Evolutionary conservation across 371 early-diverging fungal species (phyloP).

Genomic region (Haplosporangium sp.): DNA sequence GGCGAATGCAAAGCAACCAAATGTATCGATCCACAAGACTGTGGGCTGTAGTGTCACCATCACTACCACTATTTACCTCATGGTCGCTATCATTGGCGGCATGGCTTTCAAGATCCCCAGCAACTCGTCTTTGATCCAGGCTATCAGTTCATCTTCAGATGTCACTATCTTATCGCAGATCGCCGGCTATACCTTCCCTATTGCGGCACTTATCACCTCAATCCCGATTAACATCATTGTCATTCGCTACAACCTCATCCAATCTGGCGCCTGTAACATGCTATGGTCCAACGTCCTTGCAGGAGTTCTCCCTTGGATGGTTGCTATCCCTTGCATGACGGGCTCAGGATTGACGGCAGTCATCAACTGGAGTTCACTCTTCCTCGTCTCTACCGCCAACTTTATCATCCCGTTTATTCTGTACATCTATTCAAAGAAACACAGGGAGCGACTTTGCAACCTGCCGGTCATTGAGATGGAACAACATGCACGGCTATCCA

Average conservation of each 20-base stretch:
- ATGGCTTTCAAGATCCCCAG: slow-evolving; percentile 65
- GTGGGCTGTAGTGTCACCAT: slow-evolving; percentile 62
- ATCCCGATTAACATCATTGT: slow-evolving; percentile 85
- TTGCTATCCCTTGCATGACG: slow-evolving; percentile 66
- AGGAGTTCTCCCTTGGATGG: slow-evolving; percentile 68
- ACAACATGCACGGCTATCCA: slow-evolving; percentile 36
- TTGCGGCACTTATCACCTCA: slow-evolving; percentile 77
- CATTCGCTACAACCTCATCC: slow-evolving; percentile 74
- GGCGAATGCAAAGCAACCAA: slow-evolving; percentile 66
- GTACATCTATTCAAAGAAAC: slow-evolving; percentile 71
- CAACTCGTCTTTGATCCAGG: slow-evolving; percentile 62
- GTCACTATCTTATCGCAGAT: slow-evolving; percentile 64
- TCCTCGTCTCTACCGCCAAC: slow-evolving; percentile 76
- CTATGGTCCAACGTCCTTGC: slow-evolving; percentile 68
- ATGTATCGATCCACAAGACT: slow-evolving; percentile 64
- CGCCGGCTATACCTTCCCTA: slow-evolving; percentile 75
- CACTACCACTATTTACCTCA: slow-evolving; percentile 62
- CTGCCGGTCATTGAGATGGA: slow-evolving; percentile 44
- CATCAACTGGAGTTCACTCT: slow-evolving; percentile 65
- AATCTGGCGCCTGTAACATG: slow-evolving; percentile 63
- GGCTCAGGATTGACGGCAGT: slow-evolving; percentile 56
- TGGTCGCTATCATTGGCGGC: slow-evolving; percentile 62
- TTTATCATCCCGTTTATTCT: slow-evolving; percentile 81
- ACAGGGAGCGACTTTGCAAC: slow-evolving; percentile 47
- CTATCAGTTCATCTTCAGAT: slow-evolving; percentile 55